phyloP scores from a whole-genome alignment of 306 rosid species.

The Vigna trinervia region DNA sequence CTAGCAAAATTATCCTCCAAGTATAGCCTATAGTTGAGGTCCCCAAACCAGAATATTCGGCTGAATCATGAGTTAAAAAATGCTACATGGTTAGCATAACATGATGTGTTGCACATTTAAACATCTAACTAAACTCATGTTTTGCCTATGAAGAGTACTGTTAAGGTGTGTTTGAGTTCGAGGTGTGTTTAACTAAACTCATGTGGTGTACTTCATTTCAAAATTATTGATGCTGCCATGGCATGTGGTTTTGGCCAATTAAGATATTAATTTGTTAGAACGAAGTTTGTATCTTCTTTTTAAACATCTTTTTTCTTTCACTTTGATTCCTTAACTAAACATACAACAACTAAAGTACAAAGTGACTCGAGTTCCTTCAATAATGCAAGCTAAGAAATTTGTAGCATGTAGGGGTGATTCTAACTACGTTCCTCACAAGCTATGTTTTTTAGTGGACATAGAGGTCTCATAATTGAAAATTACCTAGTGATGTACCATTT shows the following conservation, averaged over 20 bases:
- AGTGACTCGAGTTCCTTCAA: not conserved
- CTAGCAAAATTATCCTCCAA: constrained; percentile 82
- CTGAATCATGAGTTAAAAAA: constrained; percentile 51
- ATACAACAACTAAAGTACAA: too few species aligned
- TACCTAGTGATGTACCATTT: constrained; percentile 1
- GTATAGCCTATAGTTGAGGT: constrained; percentile 93
- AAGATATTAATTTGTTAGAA: too few species aligned
- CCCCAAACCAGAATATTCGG: constrained; percentile 97
- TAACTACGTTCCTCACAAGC: not conserved
- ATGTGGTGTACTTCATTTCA: too few species aligned
- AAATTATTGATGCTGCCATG: too few species aligned
- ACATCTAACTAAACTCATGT: not conserved
- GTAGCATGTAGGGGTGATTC: not conserved
- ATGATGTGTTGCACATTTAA: not conserved
- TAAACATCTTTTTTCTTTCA: too few species aligned
- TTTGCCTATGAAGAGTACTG: not conserved
- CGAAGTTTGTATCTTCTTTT: too few species aligned
- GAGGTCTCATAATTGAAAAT: constrained; percentile 18
- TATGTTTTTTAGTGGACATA: not conserved
- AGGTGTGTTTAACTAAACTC: not conserved
- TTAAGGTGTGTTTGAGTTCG: not conserved
- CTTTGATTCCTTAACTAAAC: too few species aligned
- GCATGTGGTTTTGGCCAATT: too few species aligned
- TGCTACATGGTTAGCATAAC: constrained; percentile 8
- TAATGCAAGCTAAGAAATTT: not conserved